A percentile compares a stretch with the other conserved stretches of the same genome.
Conservation (phyloP, 2,329 filamentous ascomycete genomes). For the Microdochium trichocladiopsis region DNA sequence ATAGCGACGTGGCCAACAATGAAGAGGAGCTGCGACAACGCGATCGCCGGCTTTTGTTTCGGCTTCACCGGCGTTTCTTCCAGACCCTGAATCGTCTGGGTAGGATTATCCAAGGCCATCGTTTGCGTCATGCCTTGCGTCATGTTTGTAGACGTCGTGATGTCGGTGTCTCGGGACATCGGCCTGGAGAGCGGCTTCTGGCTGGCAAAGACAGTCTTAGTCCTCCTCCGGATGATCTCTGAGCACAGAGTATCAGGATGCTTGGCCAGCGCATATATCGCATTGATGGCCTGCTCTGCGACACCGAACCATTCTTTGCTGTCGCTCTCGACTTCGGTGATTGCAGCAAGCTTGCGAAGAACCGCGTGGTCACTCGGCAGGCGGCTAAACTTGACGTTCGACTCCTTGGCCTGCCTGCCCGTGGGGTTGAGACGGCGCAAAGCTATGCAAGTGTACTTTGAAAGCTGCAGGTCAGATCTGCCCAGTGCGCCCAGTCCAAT, state of each 20-base stretch:
- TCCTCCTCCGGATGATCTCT: constrained; percentile 81
- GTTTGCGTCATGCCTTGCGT: constrained; percentile 20
- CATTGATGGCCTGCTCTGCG: constrained; percentile 91
- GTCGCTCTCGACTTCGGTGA: constrained; percentile 78
- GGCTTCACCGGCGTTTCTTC: constrained; percentile 29
- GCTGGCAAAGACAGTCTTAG: constrained; percentile 65
- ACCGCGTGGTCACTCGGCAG: constrained; percentile 91
- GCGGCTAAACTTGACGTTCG: constrained; percentile 62
- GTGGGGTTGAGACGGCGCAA: constrained; percentile 83
- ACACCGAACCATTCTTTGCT: constrained; percentile 96
- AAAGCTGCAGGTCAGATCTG: constrained; percentile 74
- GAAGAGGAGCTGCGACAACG: constrained; percentile 85
- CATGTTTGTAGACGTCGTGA: constrained; percentile 23
- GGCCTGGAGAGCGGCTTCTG: constrained; percentile 36
- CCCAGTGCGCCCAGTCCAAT: constrained; percentile 82
- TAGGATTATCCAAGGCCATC: constrained; percentile 19
- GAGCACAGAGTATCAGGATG: constrained; percentile 92
- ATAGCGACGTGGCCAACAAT: constrained; percentile 95
- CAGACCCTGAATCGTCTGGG: constrained; percentile 19
- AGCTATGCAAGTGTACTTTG: constrained; percentile 93
- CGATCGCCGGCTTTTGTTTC: constrained; percentile 63
- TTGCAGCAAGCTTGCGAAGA: constrained; percentile 69
- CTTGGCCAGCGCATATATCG: constrained; percentile 89
- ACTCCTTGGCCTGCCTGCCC: constrained; percentile 72
- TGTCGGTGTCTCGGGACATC: constrained; percentile 36